Evolutionary conservation across 352 stramenopile genomes (phyloP).

Genomic region (Globisporangium barbulae): DNA sequence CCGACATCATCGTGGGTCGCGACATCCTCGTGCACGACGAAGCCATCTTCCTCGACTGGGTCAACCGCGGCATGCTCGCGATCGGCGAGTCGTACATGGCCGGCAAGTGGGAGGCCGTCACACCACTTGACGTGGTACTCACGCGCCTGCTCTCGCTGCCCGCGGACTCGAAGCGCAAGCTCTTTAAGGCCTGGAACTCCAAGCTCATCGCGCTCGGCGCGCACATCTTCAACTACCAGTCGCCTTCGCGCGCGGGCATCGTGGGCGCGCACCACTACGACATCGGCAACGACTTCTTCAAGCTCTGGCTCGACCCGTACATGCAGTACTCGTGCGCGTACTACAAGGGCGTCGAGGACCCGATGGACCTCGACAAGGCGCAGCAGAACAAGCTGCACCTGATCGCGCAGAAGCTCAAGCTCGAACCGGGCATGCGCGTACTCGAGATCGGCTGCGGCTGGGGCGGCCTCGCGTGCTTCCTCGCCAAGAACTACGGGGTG

Average conservation of each 20-base stretch:
- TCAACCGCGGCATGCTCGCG: conserved; percentile 77
- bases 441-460: conserved; percentile 90
- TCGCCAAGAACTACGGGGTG: conserved; percentile 84
- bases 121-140: conserved; percentile 73
- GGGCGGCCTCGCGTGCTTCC: conserved; percentile 85
- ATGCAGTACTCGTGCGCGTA: conserved; percentile 89
- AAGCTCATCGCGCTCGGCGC: conserved; percentile 73
- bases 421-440: conserved; percentile 80
- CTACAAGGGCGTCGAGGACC: conserved; percentile 73
- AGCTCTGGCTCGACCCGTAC: conserved; percentile 84
- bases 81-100: conserved; percentile 89
- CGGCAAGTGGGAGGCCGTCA: conserved; percentile 84
- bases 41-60: conserved; percentile 85
- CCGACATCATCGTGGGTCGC: conserved; percentile 75
- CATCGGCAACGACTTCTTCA: conserved; percentile 88
- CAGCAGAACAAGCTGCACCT: conserved; percentile 87
- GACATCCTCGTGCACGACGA: conserved; percentile 83
- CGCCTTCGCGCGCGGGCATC: conserved; percentile 75
- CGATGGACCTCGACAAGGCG: conserved; percentile 76
- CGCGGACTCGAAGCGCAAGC: conserved; percentile 72
- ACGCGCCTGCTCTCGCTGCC: conserved; percentile 69
- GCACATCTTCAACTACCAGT: conserved; percentile 88
- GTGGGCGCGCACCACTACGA: conserved; percentile 86
- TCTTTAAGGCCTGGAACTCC: conserved; percentile 87
- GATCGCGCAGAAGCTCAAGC: conserved; percentile 85